Conservation (phyloP, 257 asterid genomes). For the Capsicum pubescens region DNA sequence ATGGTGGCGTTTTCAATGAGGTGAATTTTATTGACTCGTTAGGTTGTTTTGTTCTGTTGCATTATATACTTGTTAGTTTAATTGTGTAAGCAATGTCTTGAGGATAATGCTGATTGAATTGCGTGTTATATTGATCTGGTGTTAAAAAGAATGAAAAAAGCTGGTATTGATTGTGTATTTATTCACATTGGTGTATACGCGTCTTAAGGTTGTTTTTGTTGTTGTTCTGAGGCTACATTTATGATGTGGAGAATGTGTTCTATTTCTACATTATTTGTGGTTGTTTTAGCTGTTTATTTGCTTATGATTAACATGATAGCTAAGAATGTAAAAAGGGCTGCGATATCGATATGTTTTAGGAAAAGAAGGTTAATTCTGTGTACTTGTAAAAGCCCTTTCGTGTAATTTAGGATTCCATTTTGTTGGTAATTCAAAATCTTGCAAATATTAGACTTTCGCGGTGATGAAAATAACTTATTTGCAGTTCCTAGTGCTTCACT, state of each 20-base stretch:
- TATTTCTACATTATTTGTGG: background rate
- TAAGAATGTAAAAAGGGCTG: background rate
- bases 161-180: background rate
- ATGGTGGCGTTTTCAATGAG: conserved; percentile 17
- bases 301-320: background rate
- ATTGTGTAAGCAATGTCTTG: conserved; percentile 6
- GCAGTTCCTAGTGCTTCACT: background rate
- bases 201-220: background rate
- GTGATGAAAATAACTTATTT: background rate
- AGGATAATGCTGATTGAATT: conserved; percentile 12
- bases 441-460: background rate
- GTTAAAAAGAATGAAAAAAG: background rate
- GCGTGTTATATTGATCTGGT: background rate
- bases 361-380: background rate
- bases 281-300: background rate
- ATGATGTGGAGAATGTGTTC: background rate
- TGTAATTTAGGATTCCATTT: conserved; percentile 6
- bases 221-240: background rate
- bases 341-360: background rate
- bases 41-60: background rate
- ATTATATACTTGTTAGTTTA: background rate
- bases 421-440: background rate
- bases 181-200: background rate
- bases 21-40: conserved; percentile 26
- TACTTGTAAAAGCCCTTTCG: background rate